Base-by-base conservation (phyloP, 768 basidiomycete species). In the Stropharia rugosoannulata region DNA sequence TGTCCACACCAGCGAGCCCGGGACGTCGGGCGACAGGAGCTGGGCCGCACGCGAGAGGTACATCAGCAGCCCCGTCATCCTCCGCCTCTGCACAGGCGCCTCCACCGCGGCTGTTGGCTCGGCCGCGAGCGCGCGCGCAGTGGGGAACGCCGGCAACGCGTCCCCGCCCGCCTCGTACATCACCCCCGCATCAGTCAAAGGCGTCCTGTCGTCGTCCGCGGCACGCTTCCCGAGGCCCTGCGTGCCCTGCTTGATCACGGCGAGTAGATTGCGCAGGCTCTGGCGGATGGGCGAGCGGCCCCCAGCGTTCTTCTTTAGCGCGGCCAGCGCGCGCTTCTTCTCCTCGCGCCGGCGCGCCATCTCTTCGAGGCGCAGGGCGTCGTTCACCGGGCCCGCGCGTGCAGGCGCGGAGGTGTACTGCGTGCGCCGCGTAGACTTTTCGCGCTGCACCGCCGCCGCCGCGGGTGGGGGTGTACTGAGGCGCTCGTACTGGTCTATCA, bases 211-310 rank as follows among this genome's bases (percentile, higher is more conserved):
- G 9, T 66, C 64, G 12, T 60, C 62, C 18, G 61, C 54, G 44
- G 62, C 63, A 5, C 58, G 60, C 54, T 68, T 72, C 27, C 64
- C 55, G 41, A 62, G 56, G 15, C 62, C 64, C 3, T 54, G 56
- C 7, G 64, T 57, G 18, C 67, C 71, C 66, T 82, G 86, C 69
- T 78, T 85, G 72, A 88, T 77, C 3, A 82, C 81, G 5, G 84
- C 80, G 42, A 89, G 70, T 29, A 89, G 65, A 60, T 83, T 88
- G 39, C 81, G 78, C 58, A 89, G 70, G 15, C 86, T 88, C 65
- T 81, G 82, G 19, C 85, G 80, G 48, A 89, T 70, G 2, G 84
- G 82, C 4, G 83, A 86, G 3, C 39, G 54, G 64, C 58, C 60
- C 2, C 11, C n/a, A 10, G 29, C 29, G 32, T 58, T 58, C 47